phyloP scores from a whole-genome alignment of 352 stramenopile species.

The Pythium coloratum region DNA sequence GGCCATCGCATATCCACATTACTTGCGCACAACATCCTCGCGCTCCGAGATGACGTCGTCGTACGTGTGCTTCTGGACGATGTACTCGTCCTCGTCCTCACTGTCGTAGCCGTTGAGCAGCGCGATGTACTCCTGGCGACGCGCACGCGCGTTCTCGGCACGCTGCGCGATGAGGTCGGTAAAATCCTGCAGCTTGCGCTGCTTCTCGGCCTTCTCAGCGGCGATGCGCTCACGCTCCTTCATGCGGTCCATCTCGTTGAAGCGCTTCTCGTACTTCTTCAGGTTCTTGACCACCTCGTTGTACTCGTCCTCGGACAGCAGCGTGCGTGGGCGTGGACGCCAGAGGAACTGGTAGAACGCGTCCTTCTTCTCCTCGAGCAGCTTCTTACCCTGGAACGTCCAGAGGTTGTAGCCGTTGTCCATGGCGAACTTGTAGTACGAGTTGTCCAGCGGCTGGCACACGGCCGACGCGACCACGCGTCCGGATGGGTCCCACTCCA shows the following conservation, averaged over 20 bases:
- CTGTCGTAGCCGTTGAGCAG: conserved; percentile 79
- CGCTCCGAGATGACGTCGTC: conserved; percentile 69
- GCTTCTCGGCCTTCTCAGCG: conserved; percentile 66
- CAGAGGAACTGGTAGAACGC: conserved; percentile 95
- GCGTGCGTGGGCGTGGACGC: conserved; percentile 91
- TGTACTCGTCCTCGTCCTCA: conserved; percentile 84
- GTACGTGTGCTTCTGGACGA: conserved; percentile 71
- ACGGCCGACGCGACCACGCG: conserved; percentile 95
- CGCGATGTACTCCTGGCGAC: conserved; percentile 64
- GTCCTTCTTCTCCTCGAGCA: conserved; percentile 95
- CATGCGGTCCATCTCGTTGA: conserved; percentile 85
- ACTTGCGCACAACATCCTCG: conserved; percentile 79
- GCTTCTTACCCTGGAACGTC: conserved; percentile 97
- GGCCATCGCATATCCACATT: conserved; percentile 2
- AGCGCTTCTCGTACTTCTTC: conserved; percentile 95
- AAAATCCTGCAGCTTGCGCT: conserved; percentile 70
- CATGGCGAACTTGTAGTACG: conserved; percentile 97
- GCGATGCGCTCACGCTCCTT: conserved; percentile 79
- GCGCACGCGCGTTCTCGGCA: conserved; percentile 24
- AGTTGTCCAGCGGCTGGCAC: conserved; percentile 94
- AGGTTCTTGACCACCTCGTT: conserved; percentile 96
- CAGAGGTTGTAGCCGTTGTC: conserved; percentile 99
- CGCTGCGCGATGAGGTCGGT: conserved; percentile 63
- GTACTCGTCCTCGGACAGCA: conserved; percentile 93
- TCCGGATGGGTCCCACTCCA: conserved; percentile 97